Conservation (phyloP, 2,329 filamentous ascomycete species). For the Tolypocladium ophioglossoides region DNA sequence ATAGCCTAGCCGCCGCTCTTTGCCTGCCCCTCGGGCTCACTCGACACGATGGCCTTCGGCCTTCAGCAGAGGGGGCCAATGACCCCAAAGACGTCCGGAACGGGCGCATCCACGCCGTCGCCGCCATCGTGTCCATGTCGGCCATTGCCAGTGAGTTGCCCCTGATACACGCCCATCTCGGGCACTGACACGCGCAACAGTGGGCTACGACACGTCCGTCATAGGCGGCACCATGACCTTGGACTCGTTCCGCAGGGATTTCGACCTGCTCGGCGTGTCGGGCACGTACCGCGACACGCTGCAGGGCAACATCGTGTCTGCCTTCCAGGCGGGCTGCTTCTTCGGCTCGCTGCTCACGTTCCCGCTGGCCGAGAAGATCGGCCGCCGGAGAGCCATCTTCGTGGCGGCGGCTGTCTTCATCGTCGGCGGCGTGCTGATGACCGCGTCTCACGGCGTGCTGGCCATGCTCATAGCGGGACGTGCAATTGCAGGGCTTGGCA, state of each 20-base stretch:
- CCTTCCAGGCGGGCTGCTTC: conserved; percentile 28
- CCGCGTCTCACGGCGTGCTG: conserved; percentile 19
- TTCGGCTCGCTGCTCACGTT: conserved; percentile 29
- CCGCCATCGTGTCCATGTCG: conserved; percentile 16
- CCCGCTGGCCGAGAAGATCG: conserved; percentile 35
- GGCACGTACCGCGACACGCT: conserved; percentile 18
- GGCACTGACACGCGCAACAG: conserved; percentile 5
- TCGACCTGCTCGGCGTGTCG: conserved; percentile 16
- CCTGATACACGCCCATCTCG: background rate
- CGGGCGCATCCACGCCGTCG: conserved; percentile 15
- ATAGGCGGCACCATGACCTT: conserved; percentile 29
- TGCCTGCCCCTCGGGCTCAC: too few species aligned
- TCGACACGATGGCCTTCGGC: conserved; percentile 9
- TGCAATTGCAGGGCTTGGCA: conserved; percentile 40
- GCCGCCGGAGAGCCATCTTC: conserved; percentile 35
- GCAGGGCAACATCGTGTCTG: conserved; percentile 28
- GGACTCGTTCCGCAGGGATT: conserved; percentile 25
- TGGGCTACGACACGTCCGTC: conserved; percentile 27
- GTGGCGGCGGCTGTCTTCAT: conserved; percentile 30
- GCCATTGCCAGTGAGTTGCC: conserved; percentile 14
- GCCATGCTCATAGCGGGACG: conserved; percentile 34
- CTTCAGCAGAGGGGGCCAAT: conserved; percentile 4
- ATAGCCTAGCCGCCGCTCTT: too few species aligned
- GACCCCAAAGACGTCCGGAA: conserved; percentile 12
- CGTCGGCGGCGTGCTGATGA: conserved; percentile 23